Conservation (phyloP, 2,329 filamentous ascomycete genomes). For the Aurifilum marmelostoma region DNA sequence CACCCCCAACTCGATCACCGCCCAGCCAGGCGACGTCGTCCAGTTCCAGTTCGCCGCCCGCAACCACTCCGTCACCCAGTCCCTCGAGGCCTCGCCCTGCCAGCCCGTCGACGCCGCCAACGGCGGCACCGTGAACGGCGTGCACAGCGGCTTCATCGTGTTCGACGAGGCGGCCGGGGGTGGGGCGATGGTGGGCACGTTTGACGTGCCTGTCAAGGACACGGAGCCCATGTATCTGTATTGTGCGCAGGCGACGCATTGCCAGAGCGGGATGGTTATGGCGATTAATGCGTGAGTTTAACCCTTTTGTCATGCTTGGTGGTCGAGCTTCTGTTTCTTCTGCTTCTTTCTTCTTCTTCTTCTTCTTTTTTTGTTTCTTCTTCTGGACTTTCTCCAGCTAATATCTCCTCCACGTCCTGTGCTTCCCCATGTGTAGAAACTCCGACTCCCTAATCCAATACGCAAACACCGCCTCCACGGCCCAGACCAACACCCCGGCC, state of each 20-base stretch:
- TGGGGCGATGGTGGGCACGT: constrained; percentile 45
- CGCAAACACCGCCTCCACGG: constrained; percentile 8
- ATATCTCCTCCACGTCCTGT: neutral
- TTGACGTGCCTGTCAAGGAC: constrained; percentile 50
- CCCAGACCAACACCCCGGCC: constrained; percentile 11
- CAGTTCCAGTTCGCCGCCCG: constrained; percentile 35
- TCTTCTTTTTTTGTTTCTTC: too few species aligned
- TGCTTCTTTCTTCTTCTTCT: too few species aligned
- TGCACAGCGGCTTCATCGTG: constrained; percentile 48
- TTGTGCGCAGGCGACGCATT: constrained; percentile 53
- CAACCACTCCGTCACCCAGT: constrained; percentile 43
- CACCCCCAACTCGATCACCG: constrained; percentile 30
- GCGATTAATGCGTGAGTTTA: constrained; percentile 47
- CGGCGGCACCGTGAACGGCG: constrained; percentile 34
- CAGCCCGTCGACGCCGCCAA: constrained; percentile 42
- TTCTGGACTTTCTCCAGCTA: neutral
- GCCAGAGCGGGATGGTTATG: constrained; percentile 54
- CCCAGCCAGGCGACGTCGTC: constrained; percentile 32
- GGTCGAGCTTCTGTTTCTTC: too few species aligned
- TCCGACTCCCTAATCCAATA: constrained; percentile 15
- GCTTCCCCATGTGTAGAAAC: neutral
- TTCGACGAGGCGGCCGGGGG: constrained; percentile 39
- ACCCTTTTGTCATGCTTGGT: too few species aligned
- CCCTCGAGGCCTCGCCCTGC: constrained; percentile 41
- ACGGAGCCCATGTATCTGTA: constrained; percentile 54